Evolutionary conservation across 805 yeast genomes (phyloP), one percentile per base, ranked within the genome.

Genomic region (Kuraishia ogatae): DNA sequence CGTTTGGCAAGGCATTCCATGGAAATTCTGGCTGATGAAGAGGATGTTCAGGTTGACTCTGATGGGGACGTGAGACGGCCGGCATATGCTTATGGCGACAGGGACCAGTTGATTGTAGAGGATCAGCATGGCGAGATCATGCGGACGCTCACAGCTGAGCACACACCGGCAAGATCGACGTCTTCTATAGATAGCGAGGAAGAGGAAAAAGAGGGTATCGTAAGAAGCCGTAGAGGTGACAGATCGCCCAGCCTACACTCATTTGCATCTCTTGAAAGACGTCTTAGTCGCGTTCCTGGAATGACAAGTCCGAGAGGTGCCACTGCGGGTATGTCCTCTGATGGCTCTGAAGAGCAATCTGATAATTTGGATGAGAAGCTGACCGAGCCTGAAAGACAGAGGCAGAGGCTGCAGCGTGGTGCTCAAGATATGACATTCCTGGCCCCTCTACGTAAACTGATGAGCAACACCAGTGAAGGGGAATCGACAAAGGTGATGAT

Each of bases 61-160:
- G 49, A 51, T 39, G 55, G 72, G 19, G 65, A 63, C 21, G 21
- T 64, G n/a, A 60, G 69, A 48, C 51, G 64, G 5, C 73, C 74
- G 6, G 60, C 71, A 1, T 67, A 71, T 39, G 85, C 83, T 0
- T 87, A 80, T 66, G 82, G 81, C 51, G 96, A 90, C 61, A 97
- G 96, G 24, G 62, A 73, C 43, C 73, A 78, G 49, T 67, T 92
- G 43, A 79, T 92, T 54, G 76, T 93, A 55, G 99, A 93, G 66
- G 94, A 91, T 68, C 81, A 79, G 55, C 77, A 84, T 51, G 98
- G 98, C 55, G 97, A 92, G 65, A 78, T 91, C 50, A 64, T 93
- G 53, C 35, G 29, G 21, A 26, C 19, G n/a, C 28, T 21, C 20
- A n/a, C 20, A 13, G 23, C 21, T n/a, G 43, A 35, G 17, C 43